A percentile compares a stretch with the other conserved stretches of the same genome.
Conservation (phyloP, 2,329 filamentous ascomycete genomes). For the Acrocalymma vagum region DNA sequence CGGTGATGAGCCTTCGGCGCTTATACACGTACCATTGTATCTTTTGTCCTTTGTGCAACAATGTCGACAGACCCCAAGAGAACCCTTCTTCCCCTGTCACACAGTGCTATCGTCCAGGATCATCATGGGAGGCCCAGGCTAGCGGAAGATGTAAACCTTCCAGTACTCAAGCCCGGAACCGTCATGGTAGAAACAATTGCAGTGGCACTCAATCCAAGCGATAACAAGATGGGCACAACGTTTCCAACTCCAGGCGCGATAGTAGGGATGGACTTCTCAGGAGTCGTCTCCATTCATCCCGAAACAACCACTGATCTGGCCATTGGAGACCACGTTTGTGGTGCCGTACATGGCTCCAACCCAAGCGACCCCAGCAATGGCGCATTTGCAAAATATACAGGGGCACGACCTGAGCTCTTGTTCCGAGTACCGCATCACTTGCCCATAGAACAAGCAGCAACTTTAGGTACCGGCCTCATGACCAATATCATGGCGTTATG, state of each 20-base stretch:
- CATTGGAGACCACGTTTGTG: constrained; percentile 34
- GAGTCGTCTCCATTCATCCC: constrained; percentile 42
- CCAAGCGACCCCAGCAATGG: constrained; percentile 9
- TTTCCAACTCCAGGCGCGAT: constrained; percentile 3
- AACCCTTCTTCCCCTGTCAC: no score
- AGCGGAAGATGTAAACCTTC: no score
- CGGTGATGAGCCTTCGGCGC: no score
- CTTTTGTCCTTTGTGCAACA: no score
- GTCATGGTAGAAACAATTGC: constrained; percentile 4
- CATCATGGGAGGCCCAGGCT: no score
- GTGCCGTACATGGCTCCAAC: constrained; percentile 28
- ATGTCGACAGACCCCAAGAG: no score
- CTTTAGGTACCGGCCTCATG: constrained; percentile 46
- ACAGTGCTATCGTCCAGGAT: no score
- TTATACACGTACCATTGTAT: no score
- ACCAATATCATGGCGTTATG: constrained; percentile 47
- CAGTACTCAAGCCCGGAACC: background rate
- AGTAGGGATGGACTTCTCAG: constrained; percentile 45
- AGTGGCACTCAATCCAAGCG: constrained; percentile 14
- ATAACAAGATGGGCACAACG: constrained; percentile 5
- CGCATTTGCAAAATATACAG: constrained; percentile 36
- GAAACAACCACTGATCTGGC: constrained; percentile 24
- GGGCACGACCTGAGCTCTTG: constrained; percentile 47
- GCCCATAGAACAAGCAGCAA: constrained; percentile 39
- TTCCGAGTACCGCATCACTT: constrained; percentile 44